Evolutionary conservation across 2,329 filamentous ascomycete genomes (phyloP).

Genomic region (Drechslerella dactyloides): DNA sequence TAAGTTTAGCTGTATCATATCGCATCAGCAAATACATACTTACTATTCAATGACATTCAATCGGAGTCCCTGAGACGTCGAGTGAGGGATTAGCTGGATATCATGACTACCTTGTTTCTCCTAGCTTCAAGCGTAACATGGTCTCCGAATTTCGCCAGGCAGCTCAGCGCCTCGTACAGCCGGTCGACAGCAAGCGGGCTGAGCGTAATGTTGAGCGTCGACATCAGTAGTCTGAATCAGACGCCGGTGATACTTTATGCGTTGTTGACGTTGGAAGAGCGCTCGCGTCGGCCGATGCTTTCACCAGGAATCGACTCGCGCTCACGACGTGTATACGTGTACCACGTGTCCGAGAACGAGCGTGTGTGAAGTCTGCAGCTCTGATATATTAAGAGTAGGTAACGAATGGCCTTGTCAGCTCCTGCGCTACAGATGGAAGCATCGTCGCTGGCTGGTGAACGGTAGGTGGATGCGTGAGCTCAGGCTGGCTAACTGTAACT

Average conservation of each 20-base stretch:
- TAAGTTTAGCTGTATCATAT: conserved; percentile 28
- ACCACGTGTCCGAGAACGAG: too few relatives aligned
- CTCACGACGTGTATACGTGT: too few relatives aligned
- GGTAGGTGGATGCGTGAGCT: neutral
- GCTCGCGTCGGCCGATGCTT: too few relatives aligned
- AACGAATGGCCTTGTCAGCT: too few relatives aligned
- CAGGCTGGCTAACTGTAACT: neutral
- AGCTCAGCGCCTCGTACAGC: conserved; percentile 62
- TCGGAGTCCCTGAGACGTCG: too few relatives aligned
- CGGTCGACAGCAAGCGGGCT: conserved; percentile 62
- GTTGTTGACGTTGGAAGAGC: conserved; percentile 32
- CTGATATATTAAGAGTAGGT: too few relatives aligned
- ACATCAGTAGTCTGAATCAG: conserved; percentile 37
- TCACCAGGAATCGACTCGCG: neutral
- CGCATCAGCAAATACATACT: too few relatives aligned
- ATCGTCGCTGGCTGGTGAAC: too few relatives aligned
- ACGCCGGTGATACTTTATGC: conserved; percentile 7
- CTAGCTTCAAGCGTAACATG: conserved; percentile 63
- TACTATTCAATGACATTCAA: too few relatives aligned
- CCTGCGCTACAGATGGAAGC: too few relatives aligned
- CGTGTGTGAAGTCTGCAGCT: too few relatives aligned
- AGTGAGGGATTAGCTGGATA: neutral
- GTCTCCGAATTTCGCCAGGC: conserved; percentile 64
- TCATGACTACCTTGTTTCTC: conserved; percentile 60
- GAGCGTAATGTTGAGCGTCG: conserved; percentile 61